Base-by-base conservation (phyloP, 1,284 basidiomycete species). In the Trichosporon sp. region DNA sequence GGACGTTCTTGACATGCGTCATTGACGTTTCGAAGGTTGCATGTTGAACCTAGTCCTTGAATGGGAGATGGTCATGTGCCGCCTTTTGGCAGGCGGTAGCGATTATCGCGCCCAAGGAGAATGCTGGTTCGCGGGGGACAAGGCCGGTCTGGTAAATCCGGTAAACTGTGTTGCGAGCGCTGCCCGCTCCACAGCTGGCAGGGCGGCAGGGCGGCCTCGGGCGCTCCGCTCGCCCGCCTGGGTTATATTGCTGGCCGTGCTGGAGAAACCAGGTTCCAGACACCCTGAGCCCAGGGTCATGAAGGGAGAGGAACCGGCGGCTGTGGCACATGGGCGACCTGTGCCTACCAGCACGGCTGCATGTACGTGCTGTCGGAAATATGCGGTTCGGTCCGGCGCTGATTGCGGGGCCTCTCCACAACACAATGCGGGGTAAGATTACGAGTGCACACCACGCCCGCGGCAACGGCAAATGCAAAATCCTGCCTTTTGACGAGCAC, bases 161-260 rank as follows among this genome's bases (percentile, higher is more conserved):
- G 48, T 51, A 51, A 51, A 51, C 48, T 51, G 43, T 12, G 48
- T n/a, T 51, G 48, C 19, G 48, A 16, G 4, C n/a, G 48, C 48
- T 51, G 48, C 48, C 48, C 48, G 48, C 48, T 21, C 48, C 48
- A 51, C 48, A n/a, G n/a, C n/a, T 6, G 48, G n/a, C 48, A 43
- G 37, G 37, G 37, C 37, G 37, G 37, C 37, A 6, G 10, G 37
- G 40, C 40, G 40, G 40, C 40, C 40, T 43, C 40, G 40, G 40
- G 40, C 40, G 40, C 40, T 43, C 40, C 40, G 40, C 40, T 14
- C 14, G 40, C 40, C 40, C 11, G 11, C 11, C 40, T 43, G 10
- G 40, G 26, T 26, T 26, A 26, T 26, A 26, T 26, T 26, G 26
- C 26, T 26, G 26, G 26, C 26, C 26, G 26, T 26, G 26, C 40